Base-by-base conservation (phyloP, 352 stramenopile genomes). In the Phytophthora rubi region DNA sequence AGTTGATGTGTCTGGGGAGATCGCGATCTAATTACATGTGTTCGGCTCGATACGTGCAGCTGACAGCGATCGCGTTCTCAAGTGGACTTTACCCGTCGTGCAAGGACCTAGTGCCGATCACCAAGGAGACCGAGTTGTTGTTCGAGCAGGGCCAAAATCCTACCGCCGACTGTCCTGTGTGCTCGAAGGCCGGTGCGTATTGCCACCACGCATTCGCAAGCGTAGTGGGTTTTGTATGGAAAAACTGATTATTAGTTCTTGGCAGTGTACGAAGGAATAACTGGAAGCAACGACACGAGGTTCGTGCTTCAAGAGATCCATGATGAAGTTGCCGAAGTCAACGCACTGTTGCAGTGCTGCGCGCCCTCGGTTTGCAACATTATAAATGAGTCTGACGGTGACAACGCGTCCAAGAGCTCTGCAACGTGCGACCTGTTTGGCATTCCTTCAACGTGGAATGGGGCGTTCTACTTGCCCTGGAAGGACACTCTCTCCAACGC, bases 131-230 rank as follows among this genome's bases (percentile, higher is more conserved):
- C 6, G 63, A 79, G 18, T 58, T 91, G 23, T 76, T 94, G 8
- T 94, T 94, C 53, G 84, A 94, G 56, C 86, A 94, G 59, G 86
- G 86, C 4, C 77, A 91, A 73, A 77, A 94, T 49, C 81, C 84
- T 59, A 94, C 82, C 0, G 77, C 77, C 8, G 77, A 78, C 9
- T 94, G 86, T 33, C 84, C 86, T 37, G 83, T 91, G 45, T 87
- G 79, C 56, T 94, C 86, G 4, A 81, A 77, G 52, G 78, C 82
- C 49, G 65, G 85, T 92, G 67, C 23, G 33, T 39, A 35, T 39
- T 39, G 33, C 9, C 13, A 77, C 57, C 53, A 2, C 16, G 33
- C 9, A 45, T 55, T 18, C 23, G 13, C 16, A 30, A 68, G 42
- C 53, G 28, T 18, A 5, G 12, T 18, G 15, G 33, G 0, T 7